Evolutionary conservation across 2,329 filamentous ascomycete species (phyloP).

Genomic region (Fusarium citri): DNA sequence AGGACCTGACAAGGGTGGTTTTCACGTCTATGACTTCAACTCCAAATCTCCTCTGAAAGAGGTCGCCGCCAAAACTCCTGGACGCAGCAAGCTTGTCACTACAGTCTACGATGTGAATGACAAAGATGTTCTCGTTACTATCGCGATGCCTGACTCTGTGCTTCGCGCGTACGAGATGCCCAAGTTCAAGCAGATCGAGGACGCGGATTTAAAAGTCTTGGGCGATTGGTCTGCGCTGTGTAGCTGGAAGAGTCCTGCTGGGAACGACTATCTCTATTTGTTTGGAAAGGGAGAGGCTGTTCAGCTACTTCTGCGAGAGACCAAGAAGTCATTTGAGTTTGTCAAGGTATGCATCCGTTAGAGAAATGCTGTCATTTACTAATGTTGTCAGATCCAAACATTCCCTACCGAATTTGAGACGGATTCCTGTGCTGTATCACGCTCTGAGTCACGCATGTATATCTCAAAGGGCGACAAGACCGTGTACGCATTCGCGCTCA

Average conservation of each 20-base stretch:
- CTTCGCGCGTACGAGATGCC: constrained; percentile 55
- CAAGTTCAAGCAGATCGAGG: constrained; percentile 47
- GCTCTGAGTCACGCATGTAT: constrained; percentile 52
- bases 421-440: constrained; percentile 57
- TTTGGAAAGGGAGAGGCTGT: constrained; percentile 57
- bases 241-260: constrained; percentile 56
- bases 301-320: constrained; percentile 53
- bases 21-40: constrained; percentile 53
- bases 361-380: neutral
- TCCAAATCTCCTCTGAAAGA: constrained; percentile 49
- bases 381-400: constrained; percentile 53
- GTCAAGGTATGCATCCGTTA: constrained; percentile 48
- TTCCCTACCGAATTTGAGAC: constrained; percentile 57
- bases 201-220: constrained; percentile 50
- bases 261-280: constrained; percentile 58
- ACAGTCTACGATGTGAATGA: constrained; percentile 52
- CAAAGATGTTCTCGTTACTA: constrained; percentile 55
- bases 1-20: constrained; percentile 56
- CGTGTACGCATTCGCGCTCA: constrained; percentile 54
- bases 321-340: constrained; percentile 48
- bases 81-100: constrained; percentile 59
- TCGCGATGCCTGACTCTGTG: constrained; percentile 57
- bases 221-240: constrained; percentile 63
- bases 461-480: constrained; percentile 54
- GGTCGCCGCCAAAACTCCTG: constrained; percentile 50